Evolutionary conservation across 192 early-diverging fungal species (phyloP), one percentile per base, ranked within the genome.

Genomic region (Gryganskiella cystojenkinii): DNA sequence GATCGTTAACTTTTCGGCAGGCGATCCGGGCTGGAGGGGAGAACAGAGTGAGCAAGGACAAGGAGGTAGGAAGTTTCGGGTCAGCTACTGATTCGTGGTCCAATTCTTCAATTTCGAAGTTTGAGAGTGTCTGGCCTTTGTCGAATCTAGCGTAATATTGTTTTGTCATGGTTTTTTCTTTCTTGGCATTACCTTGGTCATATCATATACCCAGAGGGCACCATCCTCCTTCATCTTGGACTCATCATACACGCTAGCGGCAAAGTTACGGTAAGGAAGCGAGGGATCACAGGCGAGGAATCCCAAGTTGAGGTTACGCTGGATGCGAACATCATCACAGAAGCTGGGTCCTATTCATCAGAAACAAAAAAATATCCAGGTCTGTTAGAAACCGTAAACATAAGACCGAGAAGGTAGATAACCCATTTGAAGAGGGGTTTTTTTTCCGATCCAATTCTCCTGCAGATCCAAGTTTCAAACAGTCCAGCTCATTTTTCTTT

Each of bases 271-370:
- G 54, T 76, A 68, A 35, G 72, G 72, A 42, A 76, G 10, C 2
- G 72, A 76, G 28, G 64, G 64, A 40, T 76, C 72, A 33, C 72
- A 76, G 19, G 72, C 72, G 13, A 67, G 50, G 30, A 76, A 57
- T 43, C 60, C 72, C 40, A 76, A 37, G 46, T 76, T 67, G 45
- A 76, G 60, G 46, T 67, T 76, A 57, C 72, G 72, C 40, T 76
- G 72, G 30, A 76, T 68, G 34, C 72, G 72, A 15, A 76, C 60
- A 68, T 76, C 72, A 62, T 76, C 72, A n/a, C 72, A 76, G 60
- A 35, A 67, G 0, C 51, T 44, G 22, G 72, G 72, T 4, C 64
- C 72, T 76, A 57, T 42, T 30, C 15, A 22, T 51, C 19, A 37
- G 22, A 8, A 13, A n/a, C 17, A 20, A 47, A 14, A 5, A 40